These are phyloP conservation scores for Pachyrhizus erosus DNA, from an alignment of 306 rosid species.

Conservation along the genomic window DNA sequence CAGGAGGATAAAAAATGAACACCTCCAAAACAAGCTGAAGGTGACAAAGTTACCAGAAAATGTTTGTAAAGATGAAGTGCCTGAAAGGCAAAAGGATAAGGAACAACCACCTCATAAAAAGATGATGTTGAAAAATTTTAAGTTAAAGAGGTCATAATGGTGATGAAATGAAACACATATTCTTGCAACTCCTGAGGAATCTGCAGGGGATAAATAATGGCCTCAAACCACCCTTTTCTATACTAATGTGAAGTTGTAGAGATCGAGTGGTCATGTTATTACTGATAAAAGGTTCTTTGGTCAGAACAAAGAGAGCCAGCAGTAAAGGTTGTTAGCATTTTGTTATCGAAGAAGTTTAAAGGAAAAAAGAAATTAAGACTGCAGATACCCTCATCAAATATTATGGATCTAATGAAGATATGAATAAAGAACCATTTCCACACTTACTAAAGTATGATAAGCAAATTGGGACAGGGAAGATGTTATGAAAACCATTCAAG, in stretches of 20 bases:
- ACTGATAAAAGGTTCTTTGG: neutral
- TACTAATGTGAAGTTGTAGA: neutral
- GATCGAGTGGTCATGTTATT: neutral
- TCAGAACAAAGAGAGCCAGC: neutral
- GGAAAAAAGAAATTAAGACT: neutral
- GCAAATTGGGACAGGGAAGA: neutral
- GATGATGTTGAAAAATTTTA: neutral
- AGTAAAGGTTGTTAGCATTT: neutral
- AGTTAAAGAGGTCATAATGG: neutral
- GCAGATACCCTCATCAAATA: neutral
- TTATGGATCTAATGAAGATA: neutral
- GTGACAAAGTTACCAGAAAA: neutral
- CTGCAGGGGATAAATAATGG: neutral
- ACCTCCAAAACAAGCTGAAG: neutral
- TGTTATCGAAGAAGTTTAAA: neutral
- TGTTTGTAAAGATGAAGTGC: neutral
- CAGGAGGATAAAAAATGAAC: neutral
- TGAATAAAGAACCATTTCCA: neutral
- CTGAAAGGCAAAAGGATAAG: neutral
- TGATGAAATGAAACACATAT: neutral
- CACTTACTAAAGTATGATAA: neutral
- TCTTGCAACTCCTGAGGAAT: neutral
- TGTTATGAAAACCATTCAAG: constrained; percentile 13
- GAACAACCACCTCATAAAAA: neutral
- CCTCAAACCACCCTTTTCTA: neutral